Evolutionary conservation across 148 eudicot genomes (phyloP), one percentile per base, ranked within the genome.

Genomic region (Pharnaceum exiguum): DNA sequence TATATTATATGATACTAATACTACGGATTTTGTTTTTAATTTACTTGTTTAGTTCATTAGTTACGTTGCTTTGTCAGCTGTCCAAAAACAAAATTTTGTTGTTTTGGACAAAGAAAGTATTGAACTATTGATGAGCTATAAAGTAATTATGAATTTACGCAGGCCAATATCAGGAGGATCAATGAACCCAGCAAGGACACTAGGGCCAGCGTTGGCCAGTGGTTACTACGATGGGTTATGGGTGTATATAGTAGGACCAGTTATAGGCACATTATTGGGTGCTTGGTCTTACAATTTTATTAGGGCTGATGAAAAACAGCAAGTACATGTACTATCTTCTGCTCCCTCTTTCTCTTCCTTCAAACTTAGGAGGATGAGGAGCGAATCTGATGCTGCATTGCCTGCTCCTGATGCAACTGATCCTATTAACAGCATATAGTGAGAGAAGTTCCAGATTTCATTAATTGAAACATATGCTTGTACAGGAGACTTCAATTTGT

Each of bases 81-180:
- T n/a, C n/a, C n/a, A n/a, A n/a, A n/a, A n/a, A n/a, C n/a, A n/a
- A n/a, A n/a, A n/a, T n/a, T n/a, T n/a, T n/a, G n/a, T n/a, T n/a
- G n/a, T n/a, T n/a, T n/a, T n/a, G n/a, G n/a, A n/a, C n/a, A n/a
- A n/a, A n/a, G n/a, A n/a, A n/a, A 2, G 7, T 0, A 0, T 46
- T 4, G 10, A 19, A 5, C 7, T 7, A 45, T 2, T 1, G 10
- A 45, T n/a, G 8, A 24, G 4, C 16, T 5, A 47, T 17, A 10
- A 3, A 45, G 4, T 3, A 15, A 40, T 40, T 5, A 40, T 4
- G 19, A 25, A 12, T 7, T 10, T 40, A 10, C 32, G 18, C 82
- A 86, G 89, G 42, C 89, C 95, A 26, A 39, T 86, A 56, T 86
- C 95, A 38, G 95, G 89, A 0, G 95, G 95, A 35, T 86, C 89